Evolutionary conservation across 192 early-diverging fungal genomes (phyloP), one percentile per base, ranked within the genome.

Genomic region (Backusella liffmaniae): DNA sequence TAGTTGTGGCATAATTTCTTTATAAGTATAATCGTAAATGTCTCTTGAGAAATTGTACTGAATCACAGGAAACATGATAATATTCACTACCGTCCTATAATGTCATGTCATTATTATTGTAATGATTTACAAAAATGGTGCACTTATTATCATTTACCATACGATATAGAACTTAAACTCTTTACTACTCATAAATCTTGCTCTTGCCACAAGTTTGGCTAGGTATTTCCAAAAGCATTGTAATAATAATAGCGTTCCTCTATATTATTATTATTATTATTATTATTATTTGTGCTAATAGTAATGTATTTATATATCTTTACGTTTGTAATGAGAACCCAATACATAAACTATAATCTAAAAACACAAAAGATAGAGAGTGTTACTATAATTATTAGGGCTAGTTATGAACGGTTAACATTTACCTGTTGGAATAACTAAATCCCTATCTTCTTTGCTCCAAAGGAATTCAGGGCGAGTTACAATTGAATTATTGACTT

Each of bases 161-260:
- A 71, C 37, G 59, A 85, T 81, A 23, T 85, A 85, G 56, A 77
- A 77, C 68, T 81, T 83, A 39, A 85, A 85, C 67, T 85, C 84
- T 72, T 76, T 81, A 37, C 84, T 85, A 46, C 79, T 79, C 84
- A 85, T 85, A 39, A 85, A 85, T 18, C 71, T 77, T 15, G 82
- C 75, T 41, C 77, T 79, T 66, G 82, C 84, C 9, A 85, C 75
- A 34, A 74, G 66, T n/a, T 81, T 81, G 5, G 82, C 82, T 15
- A 85, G 69, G 59, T 85, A 85, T 35, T 84, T 83, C 84, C 84
- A 85, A 78, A 85, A 85, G 21, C 79, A 81, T 79, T 85, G 84
- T n/a, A 85, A 66, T 15, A 85, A 68, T 36, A 85, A 81, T 37
- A 85, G 70, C 26, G 80, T 79, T 10, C 82, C 79, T 23, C 84